phyloP scores from a whole-genome alignment of 305 asterid genomes.

The Galium porrigens region DNA sequence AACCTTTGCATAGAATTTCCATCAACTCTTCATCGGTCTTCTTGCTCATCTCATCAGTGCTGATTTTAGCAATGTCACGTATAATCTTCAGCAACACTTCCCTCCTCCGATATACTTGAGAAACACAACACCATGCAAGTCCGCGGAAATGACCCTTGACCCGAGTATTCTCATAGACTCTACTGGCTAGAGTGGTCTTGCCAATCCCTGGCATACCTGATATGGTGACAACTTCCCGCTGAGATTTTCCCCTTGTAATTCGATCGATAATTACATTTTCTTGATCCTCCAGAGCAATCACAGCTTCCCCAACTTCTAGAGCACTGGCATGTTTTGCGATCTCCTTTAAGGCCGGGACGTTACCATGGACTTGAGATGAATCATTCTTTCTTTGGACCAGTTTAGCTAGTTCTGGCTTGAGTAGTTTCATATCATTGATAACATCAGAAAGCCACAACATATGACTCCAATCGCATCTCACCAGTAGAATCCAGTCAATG shows the following conservation, averaged over 20 bases:
- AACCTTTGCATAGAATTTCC: conserved; percentile 14
- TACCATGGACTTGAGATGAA: too few species aligned
- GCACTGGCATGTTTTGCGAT: neutral
- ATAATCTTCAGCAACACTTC: conserved; percentile 40
- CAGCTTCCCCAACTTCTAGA: neutral
- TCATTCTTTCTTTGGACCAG: neutral
- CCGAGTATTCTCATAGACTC: conserved; percentile 11
- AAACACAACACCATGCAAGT: conserved; percentile 23
- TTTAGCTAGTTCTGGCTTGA: neutral
- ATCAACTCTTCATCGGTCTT: neutral
- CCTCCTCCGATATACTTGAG: conserved; percentile 33
- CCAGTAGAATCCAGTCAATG: neutral
- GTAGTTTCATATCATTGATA: neutral
- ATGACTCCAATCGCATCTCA: neutral
- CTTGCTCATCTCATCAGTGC: neutral
- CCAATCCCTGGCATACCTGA: conserved; percentile 68
- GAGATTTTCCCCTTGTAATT: conserved; percentile 20
- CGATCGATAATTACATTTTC: conserved; percentile 19
- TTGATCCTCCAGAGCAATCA: neutral
- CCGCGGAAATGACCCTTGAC: neutral
- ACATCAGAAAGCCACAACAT: neutral
- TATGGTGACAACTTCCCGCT: conserved; percentile 31
- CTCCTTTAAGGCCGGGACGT: neutral
- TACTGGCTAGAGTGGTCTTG: conserved; percentile 55
- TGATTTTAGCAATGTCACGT: neutral